These are phyloP conservation scores for Aspergillus brunneoviolaceus DNA, from an alignment of 2,329 filamentous ascomycete species.

Conservation along the genomic window DNA sequence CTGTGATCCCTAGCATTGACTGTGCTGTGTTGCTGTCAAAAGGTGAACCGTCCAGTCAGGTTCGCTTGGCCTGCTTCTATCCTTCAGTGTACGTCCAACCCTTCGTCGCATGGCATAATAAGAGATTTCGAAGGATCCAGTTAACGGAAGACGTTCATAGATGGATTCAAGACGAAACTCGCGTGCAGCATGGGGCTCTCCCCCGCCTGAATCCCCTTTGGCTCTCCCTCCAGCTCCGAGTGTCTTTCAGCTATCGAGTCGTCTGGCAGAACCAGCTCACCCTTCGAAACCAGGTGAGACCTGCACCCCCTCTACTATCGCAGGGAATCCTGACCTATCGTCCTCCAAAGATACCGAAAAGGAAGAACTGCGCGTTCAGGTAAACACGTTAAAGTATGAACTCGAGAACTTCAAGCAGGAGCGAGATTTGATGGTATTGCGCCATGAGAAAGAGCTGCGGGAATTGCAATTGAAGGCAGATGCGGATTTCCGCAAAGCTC, in stretches of 20 bases:
- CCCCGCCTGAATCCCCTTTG: slow-evolving; percentile 51
- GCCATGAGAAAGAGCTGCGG: slow-evolving; percentile 79
- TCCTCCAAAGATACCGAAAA: slow-evolving; percentile 45
- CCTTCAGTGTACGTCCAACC: neutral
- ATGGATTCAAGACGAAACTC: slow-evolving; percentile 45
- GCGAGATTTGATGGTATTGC: slow-evolving; percentile 72
- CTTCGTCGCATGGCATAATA: neutral
- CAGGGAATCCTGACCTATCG: slow-evolving; percentile 11
- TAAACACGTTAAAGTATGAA: slow-evolving; percentile 85
- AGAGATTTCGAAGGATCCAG: neutral
- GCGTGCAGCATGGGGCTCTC: slow-evolving; percentile 60
- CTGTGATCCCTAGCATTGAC: neutral
- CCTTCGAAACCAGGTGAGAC: slow-evolving; percentile 39
- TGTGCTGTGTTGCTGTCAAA: neutral
- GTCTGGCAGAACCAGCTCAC: slow-evolving; percentile 25
- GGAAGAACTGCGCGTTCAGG: slow-evolving; percentile 83
- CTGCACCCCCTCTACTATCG: neutral
- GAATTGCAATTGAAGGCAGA: slow-evolving; percentile 80
- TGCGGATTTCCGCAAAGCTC: slow-evolving; percentile 71
- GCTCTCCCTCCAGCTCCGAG: slow-evolving; percentile 35
- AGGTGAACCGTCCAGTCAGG: neutral
- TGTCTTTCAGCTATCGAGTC: slow-evolving; percentile 38
- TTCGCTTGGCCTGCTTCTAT: neutral
- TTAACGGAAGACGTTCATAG: slow-evolving; percentile 18
- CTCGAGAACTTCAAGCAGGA: slow-evolving; percentile 85